A percentile compares a stretch with the other conserved stretches of the same genome.
phyloP scores from a whole-genome alignment of 306 rosid species.

The Argentina anserina region DNA sequence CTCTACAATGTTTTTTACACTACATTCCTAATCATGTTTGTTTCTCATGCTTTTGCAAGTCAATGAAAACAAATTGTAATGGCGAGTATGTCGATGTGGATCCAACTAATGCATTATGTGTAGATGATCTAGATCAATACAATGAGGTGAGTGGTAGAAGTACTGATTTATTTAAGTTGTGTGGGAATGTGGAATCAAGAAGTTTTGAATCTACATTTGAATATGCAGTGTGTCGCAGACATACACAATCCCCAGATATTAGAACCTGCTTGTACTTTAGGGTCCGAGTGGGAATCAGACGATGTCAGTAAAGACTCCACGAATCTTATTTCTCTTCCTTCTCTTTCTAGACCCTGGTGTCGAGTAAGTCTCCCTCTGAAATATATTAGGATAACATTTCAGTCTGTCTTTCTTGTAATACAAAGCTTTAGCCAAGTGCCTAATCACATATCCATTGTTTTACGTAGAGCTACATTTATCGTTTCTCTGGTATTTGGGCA shows the following conservation, averaged over 20 bases:
- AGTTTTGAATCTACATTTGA: not conserved
- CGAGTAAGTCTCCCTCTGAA: not conserved
- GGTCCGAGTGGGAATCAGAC: not conserved
- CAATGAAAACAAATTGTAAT: not conserved
- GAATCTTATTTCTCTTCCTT: not conserved
- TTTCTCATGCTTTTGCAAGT: not conserved
- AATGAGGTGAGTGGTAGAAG: not conserved
- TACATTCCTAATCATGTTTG: not conserved
- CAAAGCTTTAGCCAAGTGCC: not conserved
- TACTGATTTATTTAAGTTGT: not conserved
- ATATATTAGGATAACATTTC: not conserved
- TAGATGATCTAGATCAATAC: not conserved
- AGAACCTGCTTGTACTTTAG: not conserved
- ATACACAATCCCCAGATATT: accelerated
- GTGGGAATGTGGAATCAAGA: not conserved
- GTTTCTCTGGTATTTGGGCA: conserved; percentile 7
- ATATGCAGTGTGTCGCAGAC: conserved; percentile 7
- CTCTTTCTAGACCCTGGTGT: conserved; percentile 7
- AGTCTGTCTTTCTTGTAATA: not conserved
- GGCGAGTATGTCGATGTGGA: not conserved
- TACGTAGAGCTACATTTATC: not conserved
- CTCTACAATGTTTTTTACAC: not conserved
- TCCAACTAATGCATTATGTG: conserved; percentile 13
- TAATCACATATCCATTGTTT: not conserved
- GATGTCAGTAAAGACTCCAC: not conserved